Evolutionary conservation across 768 basidiomycete genomes (phyloP).

Genomic region (Coprinopsis sp.): DNA sequence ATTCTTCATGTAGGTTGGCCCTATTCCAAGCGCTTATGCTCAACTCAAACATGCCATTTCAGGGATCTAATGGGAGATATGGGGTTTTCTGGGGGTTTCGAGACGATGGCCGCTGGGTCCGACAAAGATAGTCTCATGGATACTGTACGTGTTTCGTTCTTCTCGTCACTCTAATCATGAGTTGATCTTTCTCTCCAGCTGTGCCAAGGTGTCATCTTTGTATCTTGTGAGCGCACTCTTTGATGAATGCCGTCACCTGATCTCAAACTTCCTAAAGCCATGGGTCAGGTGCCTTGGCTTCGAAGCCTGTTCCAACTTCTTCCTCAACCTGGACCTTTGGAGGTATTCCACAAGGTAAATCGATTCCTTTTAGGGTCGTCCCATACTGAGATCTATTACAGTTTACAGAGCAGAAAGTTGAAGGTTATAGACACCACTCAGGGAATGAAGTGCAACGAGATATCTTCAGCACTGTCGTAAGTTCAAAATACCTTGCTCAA

Average conservation of each 20-base stretch:
- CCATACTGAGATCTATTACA: not conserved
- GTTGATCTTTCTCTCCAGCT: constrained; percentile 1
- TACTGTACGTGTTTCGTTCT: constrained; percentile 2
- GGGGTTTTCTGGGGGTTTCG: constrained; percentile 22
- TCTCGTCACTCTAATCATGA: not conserved
- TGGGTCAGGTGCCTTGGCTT: constrained; percentile 23
- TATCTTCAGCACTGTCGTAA: constrained; percentile 19
- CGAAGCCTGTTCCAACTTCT: constrained; percentile 15
- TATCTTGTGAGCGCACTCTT: constrained; percentile 11
- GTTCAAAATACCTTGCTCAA: not conserved
- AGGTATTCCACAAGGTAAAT: constrained; percentile 14
- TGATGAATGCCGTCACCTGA: not conserved
- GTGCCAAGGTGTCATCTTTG: constrained; percentile 16
- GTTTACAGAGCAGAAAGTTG: constrained; percentile 12
- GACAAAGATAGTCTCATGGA: constrained; percentile 22
- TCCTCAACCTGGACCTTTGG: constrained; percentile 17
- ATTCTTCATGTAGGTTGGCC: not conserved
- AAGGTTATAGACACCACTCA: constrained; percentile 9
- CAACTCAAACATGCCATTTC: not conserved
- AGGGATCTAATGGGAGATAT: constrained; percentile 26
- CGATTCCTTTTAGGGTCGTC: not conserved
- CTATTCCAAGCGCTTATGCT: not conserved
- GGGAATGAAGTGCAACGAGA: constrained; percentile 9
- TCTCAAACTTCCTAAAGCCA: constrained; percentile 6
- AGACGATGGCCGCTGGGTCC: constrained; percentile 20